These are phyloP conservation scores for Capronia epimyces DNA, from an alignment of 2,329 filamentous ascomycete species.

Conservation along the genomic window DNA sequence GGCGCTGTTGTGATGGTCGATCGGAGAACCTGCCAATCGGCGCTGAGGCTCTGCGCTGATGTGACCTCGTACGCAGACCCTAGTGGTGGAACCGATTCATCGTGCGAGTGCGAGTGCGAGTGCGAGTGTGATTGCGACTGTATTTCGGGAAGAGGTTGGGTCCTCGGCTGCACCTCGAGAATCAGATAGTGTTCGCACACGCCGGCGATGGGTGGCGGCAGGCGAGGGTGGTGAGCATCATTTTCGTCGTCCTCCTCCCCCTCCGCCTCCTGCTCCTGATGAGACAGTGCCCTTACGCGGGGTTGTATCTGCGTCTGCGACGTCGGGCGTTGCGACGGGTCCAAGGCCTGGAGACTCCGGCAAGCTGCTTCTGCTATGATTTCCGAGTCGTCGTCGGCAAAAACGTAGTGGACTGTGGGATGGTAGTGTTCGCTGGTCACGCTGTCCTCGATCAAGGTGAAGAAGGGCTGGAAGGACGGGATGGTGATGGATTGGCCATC, in stretches of 20 bases:
- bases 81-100: not conserved
- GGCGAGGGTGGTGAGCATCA: conserved; percentile 32
- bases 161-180: conserved; percentile 46
- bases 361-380: conserved; percentile 63
- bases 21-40: conserved; percentile 64
- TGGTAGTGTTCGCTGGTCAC: conserved; percentile 71
- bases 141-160: conserved; percentile 41
- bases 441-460: conserved; percentile 74
- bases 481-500: conserved; percentile 12
- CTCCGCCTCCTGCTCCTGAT: conserved; percentile 22
- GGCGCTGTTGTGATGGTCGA: conserved; percentile 55
- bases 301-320: conserved; percentile 7
- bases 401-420: conserved; percentile 85
- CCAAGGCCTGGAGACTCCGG: conserved; percentile 44
- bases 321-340: conserved; percentile 25
- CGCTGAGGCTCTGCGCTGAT: conserved; percentile 65
- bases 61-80: conserved; percentile 47
- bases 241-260: conserved; percentile 9
- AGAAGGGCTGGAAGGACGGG: conserved; percentile 67
- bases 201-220: conserved; percentile 45
- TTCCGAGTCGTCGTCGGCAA: conserved; percentile 83
- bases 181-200: conserved; percentile 53
- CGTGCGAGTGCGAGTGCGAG: not conserved
- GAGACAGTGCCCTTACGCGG: conserved; percentile 1
- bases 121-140: not conserved